Percentiles rank a stretch among this genome's conserved stretches.
phyloP scores from a whole-genome alignment of 805 yeast species.

The Yamadazyma sp. region DNA sequence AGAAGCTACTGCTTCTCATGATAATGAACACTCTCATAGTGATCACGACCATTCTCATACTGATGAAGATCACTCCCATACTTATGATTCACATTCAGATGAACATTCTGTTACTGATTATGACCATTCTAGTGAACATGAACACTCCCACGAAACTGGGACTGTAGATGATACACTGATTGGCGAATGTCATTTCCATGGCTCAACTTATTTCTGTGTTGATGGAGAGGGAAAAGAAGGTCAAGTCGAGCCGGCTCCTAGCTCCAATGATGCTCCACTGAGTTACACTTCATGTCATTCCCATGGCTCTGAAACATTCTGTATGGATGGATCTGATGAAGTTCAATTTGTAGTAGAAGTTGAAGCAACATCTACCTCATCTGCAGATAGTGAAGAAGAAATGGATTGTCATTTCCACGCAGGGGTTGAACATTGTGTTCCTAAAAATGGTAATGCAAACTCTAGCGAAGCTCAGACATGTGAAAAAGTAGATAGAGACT shows the following conservation, averaged over 20 bases:
- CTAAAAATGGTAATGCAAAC: slow-evolving; percentile 3
- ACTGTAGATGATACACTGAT: too few relatives aligned
- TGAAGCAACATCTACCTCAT: not conserved
- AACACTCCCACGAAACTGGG: too few relatives aligned
- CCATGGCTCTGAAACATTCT: slow-evolving; percentile 17
- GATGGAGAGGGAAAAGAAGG: slow-evolving; percentile 20
- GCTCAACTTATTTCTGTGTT: slow-evolving; percentile 15
- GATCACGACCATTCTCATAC: too few relatives aligned
- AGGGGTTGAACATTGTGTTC: slow-evolving; percentile 30
- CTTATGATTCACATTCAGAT: too few relatives aligned
- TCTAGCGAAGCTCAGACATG: slow-evolving; percentile 12
- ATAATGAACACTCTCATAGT: too few relatives aligned
- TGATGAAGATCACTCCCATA: too few relatives aligned
- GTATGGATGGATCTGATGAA: slow-evolving; percentile 17
- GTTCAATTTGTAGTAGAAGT: slow-evolving; percentile 16
- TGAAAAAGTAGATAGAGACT: slow-evolving; percentile 24
- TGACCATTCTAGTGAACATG: too few relatives aligned
- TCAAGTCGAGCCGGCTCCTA: slow-evolving; percentile 10
- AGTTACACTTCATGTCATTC: slow-evolving; percentile 17
- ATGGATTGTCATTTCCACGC: slow-evolving; percentile 29
- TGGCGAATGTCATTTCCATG: slow-evolving; percentile 22
- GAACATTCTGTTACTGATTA: too few relatives aligned
- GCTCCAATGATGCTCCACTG: slow-evolving; percentile 12
- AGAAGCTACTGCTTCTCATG: slow-evolving; percentile 11
- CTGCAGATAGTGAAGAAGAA: slow-evolving; percentile 3